Base-by-base conservation (phyloP, 2,329 filamentous ascomycete genomes). In the Capronia americana region DNA sequence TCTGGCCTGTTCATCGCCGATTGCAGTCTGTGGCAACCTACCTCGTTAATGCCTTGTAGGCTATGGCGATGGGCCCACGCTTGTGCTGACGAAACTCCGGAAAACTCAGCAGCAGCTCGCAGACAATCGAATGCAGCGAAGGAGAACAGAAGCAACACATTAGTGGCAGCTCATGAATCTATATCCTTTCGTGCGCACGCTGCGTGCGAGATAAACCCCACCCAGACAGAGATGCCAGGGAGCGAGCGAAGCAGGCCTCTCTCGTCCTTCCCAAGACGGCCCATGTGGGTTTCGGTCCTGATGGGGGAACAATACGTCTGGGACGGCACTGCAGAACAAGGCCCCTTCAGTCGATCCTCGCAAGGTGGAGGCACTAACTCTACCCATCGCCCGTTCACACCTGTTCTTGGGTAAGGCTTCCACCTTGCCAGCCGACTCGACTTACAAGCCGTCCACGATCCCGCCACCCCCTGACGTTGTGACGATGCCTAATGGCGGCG, bases 401-500 rank as follows among this genome's bases (percentile, higher is more conserved):
- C 58, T 53, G n/a, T 38, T 20, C n/a, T 41, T 23, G 58, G 44
- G 20, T 28, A 41, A 41, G 30, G 28, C 58, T 53, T 44, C 28
- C 20, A 61, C n/a, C 23, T 55, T 34, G 28, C 46, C 20, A 23
- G n/a, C 12, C 46, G 6, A 53, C 3, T 38, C 46, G n/a, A 38
- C 20, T 12, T 11, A 53, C 38, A 20, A 41, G 46, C 58, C n/a
- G 30, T 51, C 58, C 17, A 53, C n/a, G 38, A 44, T 53, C 28
- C 51, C 23, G 58, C 58, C 58, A 61, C 46, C 58, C 48, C 44
- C 46, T 61, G 17, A 61, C 58, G 58, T 41, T 20, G 24, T 41
- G 30, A 24, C 41, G 58, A 41, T 61, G 58, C 58, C 58, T 61
- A 41, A 53, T 41, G 5, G 48, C 58, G 26, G 30, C 20, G 28